A percentile compares a stretch with the other conserved stretches of the same genome.
Conservation (phyloP, 768 basidiomycete species). For the Dentipellis sp. region DNA sequence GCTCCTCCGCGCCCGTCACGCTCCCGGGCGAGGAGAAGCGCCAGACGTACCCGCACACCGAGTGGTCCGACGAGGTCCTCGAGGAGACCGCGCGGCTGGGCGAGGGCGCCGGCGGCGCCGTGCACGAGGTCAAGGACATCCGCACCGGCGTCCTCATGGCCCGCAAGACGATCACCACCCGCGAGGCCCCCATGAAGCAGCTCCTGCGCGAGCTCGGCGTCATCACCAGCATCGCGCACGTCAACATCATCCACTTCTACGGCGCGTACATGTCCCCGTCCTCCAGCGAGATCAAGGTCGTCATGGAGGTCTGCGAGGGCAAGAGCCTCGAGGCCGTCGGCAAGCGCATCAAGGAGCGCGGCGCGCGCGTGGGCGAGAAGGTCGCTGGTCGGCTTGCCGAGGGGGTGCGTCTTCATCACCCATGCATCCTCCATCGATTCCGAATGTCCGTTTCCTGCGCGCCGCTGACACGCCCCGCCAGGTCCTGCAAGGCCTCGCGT, state of each 20-base stretch:
- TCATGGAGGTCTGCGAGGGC: slow-evolving; percentile 81
- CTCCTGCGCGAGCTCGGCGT: slow-evolving; percentile 82
- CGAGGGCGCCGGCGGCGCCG: slow-evolving; percentile 87
- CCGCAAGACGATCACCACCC: slow-evolving; percentile 81
- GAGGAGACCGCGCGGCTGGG: slow-evolving; percentile 68
- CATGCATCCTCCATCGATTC: neutral
- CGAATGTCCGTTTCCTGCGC: neutral
- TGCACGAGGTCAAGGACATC: slow-evolving; percentile 78
- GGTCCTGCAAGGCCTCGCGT: slow-evolving; percentile 77
- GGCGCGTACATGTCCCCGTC: slow-evolving; percentile 79
- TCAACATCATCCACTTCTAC: slow-evolving; percentile 80
- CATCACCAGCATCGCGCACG: slow-evolving; percentile 66
- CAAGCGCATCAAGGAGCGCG: slow-evolving; percentile 61
- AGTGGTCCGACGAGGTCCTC: slow-evolving; percentile 56
- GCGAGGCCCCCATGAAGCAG: slow-evolving; percentile 79
- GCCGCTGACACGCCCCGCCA: slow-evolving; percentile 17
- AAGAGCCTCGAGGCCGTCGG: slow-evolving; percentile 79
- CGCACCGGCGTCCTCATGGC: slow-evolving; percentile 73
- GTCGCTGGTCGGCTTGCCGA: slow-evolving; percentile 82
- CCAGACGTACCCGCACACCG: neutral
- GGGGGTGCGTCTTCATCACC: slow-evolving; percentile 53
- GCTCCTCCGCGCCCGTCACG: slow-evolving; percentile 27
- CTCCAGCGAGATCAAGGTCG: slow-evolving; percentile 79
- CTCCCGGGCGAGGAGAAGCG: slow-evolving; percentile 19
- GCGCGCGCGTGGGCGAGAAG: slow-evolving; percentile 67